phyloP scores from a whole-genome alignment of 768 basidiomycete genomes.

The Boletus subcaerulescens region DNA sequence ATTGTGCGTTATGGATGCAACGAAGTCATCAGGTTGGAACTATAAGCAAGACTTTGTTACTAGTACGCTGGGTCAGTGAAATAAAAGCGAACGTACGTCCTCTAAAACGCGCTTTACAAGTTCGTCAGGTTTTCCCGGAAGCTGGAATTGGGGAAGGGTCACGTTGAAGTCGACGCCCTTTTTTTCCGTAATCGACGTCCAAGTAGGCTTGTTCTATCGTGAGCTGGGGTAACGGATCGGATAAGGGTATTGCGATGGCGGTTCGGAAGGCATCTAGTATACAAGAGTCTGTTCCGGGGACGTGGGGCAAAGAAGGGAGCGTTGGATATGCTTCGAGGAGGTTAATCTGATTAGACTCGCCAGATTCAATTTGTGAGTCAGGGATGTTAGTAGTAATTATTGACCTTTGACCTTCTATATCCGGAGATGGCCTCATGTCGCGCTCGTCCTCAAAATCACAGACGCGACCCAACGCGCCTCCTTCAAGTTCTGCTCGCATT shows the following conservation, averaged over 20 bases:
- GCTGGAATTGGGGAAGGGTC: conserved; percentile 85
- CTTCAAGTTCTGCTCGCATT: conserved; percentile 16
- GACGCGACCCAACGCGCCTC: not conserved
- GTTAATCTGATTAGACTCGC: too few relatives aligned
- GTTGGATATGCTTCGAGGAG: not conserved
- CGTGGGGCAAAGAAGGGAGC: conserved; percentile 39
- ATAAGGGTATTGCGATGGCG: conserved; percentile 72
- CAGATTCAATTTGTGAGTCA: too few relatives aligned
- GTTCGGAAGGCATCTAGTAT: conserved; percentile 76
- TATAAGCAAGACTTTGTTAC: conserved; percentile 27
- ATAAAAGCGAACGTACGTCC: conserved; percentile 46
- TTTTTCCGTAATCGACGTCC: conserved; percentile 88
- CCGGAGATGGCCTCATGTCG: too few relatives aligned
- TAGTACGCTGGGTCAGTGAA: too few relatives aligned
- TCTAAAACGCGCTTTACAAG: conserved; percentile 71
- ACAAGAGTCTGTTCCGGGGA: conserved; percentile 53
- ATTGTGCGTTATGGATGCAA: conserved; percentile 67
- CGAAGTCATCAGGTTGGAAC: conserved; percentile 84
- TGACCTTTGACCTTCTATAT: too few relatives aligned
- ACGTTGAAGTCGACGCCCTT: conserved; percentile 90
- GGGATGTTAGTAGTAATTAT: too few relatives aligned
- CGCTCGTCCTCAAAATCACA: conserved; percentile 19
- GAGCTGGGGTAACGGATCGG: conserved; percentile 61
- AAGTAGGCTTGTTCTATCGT: conserved; percentile 75
- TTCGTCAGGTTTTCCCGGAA: conserved; percentile 80